These are phyloP conservation scores for Phaeosphaeriaceae sp. DNA, from an alignment of 2,329 filamentous ascomycete species.

Conservation along the genomic window DNA sequence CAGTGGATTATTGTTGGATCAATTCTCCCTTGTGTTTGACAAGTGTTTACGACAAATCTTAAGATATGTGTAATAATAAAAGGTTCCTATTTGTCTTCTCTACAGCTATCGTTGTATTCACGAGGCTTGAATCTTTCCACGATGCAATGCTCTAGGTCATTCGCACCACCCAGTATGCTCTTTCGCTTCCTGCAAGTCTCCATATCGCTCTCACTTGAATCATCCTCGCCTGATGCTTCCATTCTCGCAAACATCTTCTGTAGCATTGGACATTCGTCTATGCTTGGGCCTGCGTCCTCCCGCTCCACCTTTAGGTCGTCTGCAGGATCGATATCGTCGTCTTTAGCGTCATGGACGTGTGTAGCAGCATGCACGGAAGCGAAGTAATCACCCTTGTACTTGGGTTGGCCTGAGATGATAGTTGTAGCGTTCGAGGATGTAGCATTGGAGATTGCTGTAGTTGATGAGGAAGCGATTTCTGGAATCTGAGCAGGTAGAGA, in stretches of 20 bases:
- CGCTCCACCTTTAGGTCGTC: neutral
- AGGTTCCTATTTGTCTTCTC: neutral
- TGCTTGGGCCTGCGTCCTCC: slow-evolving; percentile 3
- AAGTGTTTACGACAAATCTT: neutral
- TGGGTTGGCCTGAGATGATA: neutral
- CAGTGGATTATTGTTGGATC: neutral
- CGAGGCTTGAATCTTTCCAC: neutral
- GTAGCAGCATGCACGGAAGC: neutral
- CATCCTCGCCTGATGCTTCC: neutral
- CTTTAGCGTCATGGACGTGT: slow-evolving; percentile 2
- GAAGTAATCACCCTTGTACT: neutral
- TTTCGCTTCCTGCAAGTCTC: slow-evolving; percentile 11
- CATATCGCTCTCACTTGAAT: slow-evolving; percentile 12
- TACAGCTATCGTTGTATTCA: neutral
- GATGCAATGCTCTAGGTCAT: neutral
- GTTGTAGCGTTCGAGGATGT: neutral
- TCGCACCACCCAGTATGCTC: slow-evolving; percentile 5
- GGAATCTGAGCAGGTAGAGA: neutral
- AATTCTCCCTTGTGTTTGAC: neutral
- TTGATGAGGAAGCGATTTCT: neutral
- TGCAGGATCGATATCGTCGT: neutral
- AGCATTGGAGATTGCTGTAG: neutral
- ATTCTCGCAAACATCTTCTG: slow-evolving; percentile 8
- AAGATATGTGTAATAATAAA: neutral
- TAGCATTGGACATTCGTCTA: slow-evolving; percentile 6